Percentiles rank a stretch among this genome's conserved stretches.
Conservation (phyloP, 139 green algal species). For the Eudorina sp. region DNA sequence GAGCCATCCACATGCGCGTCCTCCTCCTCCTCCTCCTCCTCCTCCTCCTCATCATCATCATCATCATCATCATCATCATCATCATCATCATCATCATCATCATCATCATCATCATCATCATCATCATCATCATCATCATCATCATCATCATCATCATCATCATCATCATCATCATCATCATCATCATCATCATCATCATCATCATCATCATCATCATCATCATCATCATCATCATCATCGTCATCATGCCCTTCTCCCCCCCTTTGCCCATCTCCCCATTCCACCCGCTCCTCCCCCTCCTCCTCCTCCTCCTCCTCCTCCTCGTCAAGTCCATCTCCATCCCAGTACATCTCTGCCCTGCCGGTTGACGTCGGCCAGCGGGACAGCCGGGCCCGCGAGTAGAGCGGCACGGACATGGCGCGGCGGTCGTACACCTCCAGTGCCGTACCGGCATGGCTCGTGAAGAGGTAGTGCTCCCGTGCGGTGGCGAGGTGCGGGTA, state of each 20-base stretch:
- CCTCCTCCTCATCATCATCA: too few species aligned
- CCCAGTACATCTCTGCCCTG: background rate
- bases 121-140: too few species aligned
- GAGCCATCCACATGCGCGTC: too few species aligned
- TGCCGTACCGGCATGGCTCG: slow-evolving; percentile 56
- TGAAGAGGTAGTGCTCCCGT: slow-evolving; percentile 61
- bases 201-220: too few species aligned
- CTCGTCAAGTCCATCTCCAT: background rate
- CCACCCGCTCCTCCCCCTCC: background rate
- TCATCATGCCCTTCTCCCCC: background rate
- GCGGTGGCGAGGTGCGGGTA: slow-evolving; percentile 53
- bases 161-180: too few species aligned
- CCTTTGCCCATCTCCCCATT: background rate
- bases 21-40: too few species aligned
- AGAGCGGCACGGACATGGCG: slow-evolving; percentile 29
- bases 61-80: too few species aligned
- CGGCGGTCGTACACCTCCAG: slow-evolving; percentile 60
- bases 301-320: background rate
- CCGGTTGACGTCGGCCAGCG: background rate
- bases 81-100: too few species aligned
- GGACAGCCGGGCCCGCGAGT: background rate
- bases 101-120: too few species aligned
- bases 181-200: too few species aligned
- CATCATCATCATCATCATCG: background rate
- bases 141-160: too few species aligned